Evolutionary conservation across 208 protist genomes (phyloP).

Genomic region (Acanthamoeba healyi): DNA sequence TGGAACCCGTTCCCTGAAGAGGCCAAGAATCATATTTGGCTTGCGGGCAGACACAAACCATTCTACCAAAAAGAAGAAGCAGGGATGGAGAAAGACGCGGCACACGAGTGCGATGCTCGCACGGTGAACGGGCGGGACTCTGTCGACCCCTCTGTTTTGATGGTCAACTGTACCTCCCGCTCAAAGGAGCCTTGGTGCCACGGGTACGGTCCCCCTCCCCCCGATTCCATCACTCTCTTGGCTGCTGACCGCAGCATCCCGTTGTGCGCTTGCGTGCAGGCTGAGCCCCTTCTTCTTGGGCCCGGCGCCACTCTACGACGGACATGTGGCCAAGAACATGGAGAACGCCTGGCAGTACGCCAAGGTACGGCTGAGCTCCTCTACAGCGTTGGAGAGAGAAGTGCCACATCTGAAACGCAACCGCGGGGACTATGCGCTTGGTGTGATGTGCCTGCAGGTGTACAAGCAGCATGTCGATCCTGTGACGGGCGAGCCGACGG

Average conservation of each 20-base stretch:
- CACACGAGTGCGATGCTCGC: neutral
- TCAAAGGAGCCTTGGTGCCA: slow-evolving; percentile 42
- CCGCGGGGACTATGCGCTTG: no score
- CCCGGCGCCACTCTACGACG: slow-evolving; percentile 32
- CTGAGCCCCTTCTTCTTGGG: slow-evolving; percentile 73
- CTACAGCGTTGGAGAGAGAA: no score
- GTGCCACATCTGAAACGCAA: no score
- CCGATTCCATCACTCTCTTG: neutral
- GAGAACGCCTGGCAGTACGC: slow-evolving; percentile 79
- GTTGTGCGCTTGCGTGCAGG: neutral
- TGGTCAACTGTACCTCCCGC: slow-evolving; percentile 38
- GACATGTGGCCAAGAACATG: slow-evolving; percentile 15
- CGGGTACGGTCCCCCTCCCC: neutral
- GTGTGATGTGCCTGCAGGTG: no score
- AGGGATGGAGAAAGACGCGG: neutral
- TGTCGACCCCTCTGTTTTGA: slow-evolving; percentile 20
- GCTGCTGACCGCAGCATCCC: neutral
- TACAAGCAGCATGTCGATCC: slow-evolving; percentile 53
- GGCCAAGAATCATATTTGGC: neutral
- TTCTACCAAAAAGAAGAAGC: neutral
- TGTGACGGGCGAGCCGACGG: slow-evolving; percentile 64
- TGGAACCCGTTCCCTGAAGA: neutral
- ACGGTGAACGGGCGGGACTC: neutral
- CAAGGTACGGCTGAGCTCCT: slow-evolving; percentile 55
- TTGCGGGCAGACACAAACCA: neutral